Conservation (phyloP, 306 rosid genomes). For the Cicer arietinum region DNA sequence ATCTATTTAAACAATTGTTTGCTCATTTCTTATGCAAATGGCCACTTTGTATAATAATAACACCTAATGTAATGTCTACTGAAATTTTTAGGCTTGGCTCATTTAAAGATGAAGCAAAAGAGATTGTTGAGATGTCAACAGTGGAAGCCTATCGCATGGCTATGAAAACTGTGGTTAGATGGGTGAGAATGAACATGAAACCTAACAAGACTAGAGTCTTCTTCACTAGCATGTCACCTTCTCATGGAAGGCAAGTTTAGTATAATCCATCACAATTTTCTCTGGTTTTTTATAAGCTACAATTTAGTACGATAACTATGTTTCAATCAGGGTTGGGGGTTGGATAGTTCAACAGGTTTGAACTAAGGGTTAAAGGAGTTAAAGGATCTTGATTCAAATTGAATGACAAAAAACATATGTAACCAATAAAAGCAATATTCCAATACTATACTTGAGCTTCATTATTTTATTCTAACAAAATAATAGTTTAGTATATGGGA, state of each 20-base stretch:
- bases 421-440: too few species aligned
- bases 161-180: constrained; percentile 84
- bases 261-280: neutral
- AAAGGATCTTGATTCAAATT: too few species aligned
- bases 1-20: neutral
- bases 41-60: neutral
- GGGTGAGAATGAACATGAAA: constrained; percentile 83
- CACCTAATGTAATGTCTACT: neutral
- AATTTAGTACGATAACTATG: neutral
- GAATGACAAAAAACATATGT: too few species aligned
- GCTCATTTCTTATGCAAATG: constrained; percentile 4
- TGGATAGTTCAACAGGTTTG: too few species aligned
- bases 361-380: too few species aligned
- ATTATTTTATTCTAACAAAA: neutral
- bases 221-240: constrained; percentile 98
- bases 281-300: neutral
- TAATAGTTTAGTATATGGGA: neutral
- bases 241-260: constrained; percentile 71
- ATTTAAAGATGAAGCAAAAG: constrained; percentile 75
- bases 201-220: constrained; percentile 78
- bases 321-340: neutral
- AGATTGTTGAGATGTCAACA: constrained; percentile 66
- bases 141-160: constrained; percentile 92
- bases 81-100: constrained; percentile 70
- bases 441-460: neutral